These are phyloP conservation scores for Ciborinia camelliae DNA, from an alignment of 2,329 filamentous ascomycete genomes.

Conservation along the genomic window DNA sequence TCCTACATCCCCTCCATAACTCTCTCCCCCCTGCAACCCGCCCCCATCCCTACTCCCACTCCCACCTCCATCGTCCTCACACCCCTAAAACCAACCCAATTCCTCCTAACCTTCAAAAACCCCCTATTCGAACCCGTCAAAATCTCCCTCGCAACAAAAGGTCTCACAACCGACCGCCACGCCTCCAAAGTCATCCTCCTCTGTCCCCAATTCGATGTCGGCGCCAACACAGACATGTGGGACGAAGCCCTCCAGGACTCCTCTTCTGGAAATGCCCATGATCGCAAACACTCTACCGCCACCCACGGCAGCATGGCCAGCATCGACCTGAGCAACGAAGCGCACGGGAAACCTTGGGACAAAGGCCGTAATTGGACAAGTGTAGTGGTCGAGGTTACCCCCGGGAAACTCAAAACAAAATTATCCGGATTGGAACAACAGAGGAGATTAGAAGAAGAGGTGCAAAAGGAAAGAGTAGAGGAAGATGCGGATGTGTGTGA, in stretches of 20 bases:
- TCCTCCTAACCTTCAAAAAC: conserved; percentile 86
- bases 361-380: conserved; percentile 91
- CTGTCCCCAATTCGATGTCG: conserved; percentile 91
- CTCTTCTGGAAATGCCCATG: not conserved
- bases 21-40: conserved; percentile 58
- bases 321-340: conserved; percentile 12
- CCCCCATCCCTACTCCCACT: conserved; percentile 14
- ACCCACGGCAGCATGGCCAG: conserved; percentile 11
- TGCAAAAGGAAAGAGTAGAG: conserved; percentile 13
- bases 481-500: conserved; percentile 51
- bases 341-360: conserved; percentile 85
- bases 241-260: conserved; percentile 64
- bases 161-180: conserved; percentile 72
- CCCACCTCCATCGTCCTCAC: conserved; percentile 23
- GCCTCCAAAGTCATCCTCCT: conserved; percentile 82
- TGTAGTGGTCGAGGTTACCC: conserved; percentile 85
- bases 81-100: conserved; percentile 60
- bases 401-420: conserved; percentile 43
- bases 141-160: conserved; percentile 82
- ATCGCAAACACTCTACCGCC: conserved; percentile 3
- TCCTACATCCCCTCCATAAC: conserved; percentile 83
- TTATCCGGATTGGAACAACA: conserved; percentile 40
- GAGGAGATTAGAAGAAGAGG: conserved; percentile 54
- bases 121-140: conserved; percentile 89
- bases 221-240: conserved; percentile 90